Evolutionary conservation across 495 filamentous ascomycete species (phyloP), one percentile per base, ranked within the genome.

Genomic region (Aspergillus heteromorphus): DNA sequence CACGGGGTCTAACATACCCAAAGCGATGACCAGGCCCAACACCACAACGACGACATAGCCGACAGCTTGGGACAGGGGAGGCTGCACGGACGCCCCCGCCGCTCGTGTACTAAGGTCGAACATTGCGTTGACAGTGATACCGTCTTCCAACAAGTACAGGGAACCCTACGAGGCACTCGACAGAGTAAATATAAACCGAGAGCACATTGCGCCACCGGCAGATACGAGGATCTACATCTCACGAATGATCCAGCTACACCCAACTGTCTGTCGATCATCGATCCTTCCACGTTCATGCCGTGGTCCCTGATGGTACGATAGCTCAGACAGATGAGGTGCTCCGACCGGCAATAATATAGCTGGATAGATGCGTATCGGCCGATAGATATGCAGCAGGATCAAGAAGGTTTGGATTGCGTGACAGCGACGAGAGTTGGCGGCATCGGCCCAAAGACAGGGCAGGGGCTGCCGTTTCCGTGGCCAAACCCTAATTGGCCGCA

Each of bases 41-140:
- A 65, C 59, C 4, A 73, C 65, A 0, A 73, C 67, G 16, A 73
- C 59, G 3, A 73, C 57, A 60, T 73, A 73, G 1, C 67, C 70
- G 19, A 70, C 68, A 9, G 68, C 65, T 51, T 73, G 68, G 0
- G 70, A 68, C 3, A 73, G 57, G 8, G 70, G 70, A 5, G 68
- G 70, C 34, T 38, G 34, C 34, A 38, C 34, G 3, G 34, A n/a
- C 34, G 8, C 23, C 4, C 23, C 34, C n/a, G 34, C 34, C 2
- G 34, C 34, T 14, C 13, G 34, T 1, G 34, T 38, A n/a, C 2
- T 9, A n/a, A 38, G 34, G 4, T 38, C 34, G 1, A n/a, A 1
- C 34, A 38, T 38, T 14, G 5, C 11, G 31, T 11, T 4, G 23
- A 27, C 3, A 27, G 7, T 27, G 23, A 27, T 27, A 27, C 4